Evolutionary conservation across 1,284 basidiomycete species (phyloP).

Genomic region (Cryptococcus wingfieldii): DNA sequence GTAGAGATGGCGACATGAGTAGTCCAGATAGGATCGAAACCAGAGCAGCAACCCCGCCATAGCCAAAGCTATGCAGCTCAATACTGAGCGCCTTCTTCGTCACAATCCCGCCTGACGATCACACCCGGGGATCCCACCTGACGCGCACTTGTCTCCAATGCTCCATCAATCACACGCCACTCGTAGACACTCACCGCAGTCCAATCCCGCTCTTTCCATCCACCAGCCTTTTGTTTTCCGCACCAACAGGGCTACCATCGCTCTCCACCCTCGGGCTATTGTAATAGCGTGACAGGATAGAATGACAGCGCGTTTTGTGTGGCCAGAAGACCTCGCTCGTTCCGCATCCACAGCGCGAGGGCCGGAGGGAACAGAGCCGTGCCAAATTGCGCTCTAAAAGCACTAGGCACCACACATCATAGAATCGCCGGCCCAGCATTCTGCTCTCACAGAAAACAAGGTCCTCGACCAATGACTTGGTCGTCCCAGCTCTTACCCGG

Average conservation of each 20-base stretch:
- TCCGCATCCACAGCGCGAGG: not conserved
- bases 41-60: not conserved
- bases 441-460: not conserved
- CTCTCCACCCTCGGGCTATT: not conserved
- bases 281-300: not conserved
- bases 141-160: not conserved
- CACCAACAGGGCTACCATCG: not conserved
- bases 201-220: not conserved
- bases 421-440: not conserved
- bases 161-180: not conserved
- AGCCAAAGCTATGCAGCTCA: not conserved
- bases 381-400: slow-evolving; percentile 3
- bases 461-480: not conserved
- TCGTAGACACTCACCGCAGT: not conserved
- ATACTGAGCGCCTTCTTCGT: not conserved
- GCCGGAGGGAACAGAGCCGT: not conserved
- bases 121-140: not conserved
- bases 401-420: not conserved
- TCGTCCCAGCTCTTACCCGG: not conserved
- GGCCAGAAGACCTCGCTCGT: not conserved
- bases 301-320: slow-evolving; percentile 3
- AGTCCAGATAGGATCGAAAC: not conserved
- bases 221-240: not conserved
- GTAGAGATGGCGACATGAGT: not conserved
- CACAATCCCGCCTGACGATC: not conserved